Percentiles rank a stretch among this genome's conserved stretches.
These are phyloP conservation scores for Candida gigantensis DNA, from an alignment of 1,139 yeast species.

Conservation along the genomic window DNA sequence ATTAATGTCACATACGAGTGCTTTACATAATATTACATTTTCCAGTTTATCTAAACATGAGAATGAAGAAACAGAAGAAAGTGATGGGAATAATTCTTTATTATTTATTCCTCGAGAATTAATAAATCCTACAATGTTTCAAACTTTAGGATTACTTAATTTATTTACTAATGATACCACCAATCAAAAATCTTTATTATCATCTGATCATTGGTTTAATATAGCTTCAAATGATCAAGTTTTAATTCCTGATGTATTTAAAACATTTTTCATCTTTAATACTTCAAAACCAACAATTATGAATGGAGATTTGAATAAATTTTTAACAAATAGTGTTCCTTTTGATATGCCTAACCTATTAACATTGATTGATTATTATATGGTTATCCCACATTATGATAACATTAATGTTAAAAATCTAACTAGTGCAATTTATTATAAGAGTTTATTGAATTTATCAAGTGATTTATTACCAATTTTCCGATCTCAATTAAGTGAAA, in stretches of 20 bases:
- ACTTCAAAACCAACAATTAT: constrained; percentile 14
- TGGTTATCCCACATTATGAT: constrained; percentile 29
- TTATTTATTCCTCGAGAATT: constrained; percentile 26
- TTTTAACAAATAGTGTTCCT: constrained; percentile 31
- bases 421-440: constrained; percentile 17
- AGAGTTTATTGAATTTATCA: constrained; percentile 21
- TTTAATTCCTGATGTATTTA: constrained; percentile 26
- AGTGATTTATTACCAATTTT: constrained; percentile 24
- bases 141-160: constrained; percentile 22
- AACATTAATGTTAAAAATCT: background rate
- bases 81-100: constrained; percentile 14
- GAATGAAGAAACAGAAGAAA: no score
- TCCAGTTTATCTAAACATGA: background rate
- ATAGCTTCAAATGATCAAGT: constrained; percentile 15
- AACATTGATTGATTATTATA: constrained; percentile 30
- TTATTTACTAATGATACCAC: constrained; percentile 12
- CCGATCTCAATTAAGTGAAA: constrained; percentile 21
- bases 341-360: constrained; percentile 35
- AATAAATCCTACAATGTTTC: constrained; percentile 20
- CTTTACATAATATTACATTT: background rate
- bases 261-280: constrained; percentile 37
- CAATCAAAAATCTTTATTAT: background rate
- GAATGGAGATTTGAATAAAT: constrained; percentile 18
- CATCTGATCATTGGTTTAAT: constrained; percentile 13
- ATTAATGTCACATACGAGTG: constrained; percentile 7